A percentile compares a stretch with the other conserved stretches of the same genome.
phyloP scores from a whole-genome alignment of 768 basidiomycete genomes.

The Floccularia luteovirens region DNA sequence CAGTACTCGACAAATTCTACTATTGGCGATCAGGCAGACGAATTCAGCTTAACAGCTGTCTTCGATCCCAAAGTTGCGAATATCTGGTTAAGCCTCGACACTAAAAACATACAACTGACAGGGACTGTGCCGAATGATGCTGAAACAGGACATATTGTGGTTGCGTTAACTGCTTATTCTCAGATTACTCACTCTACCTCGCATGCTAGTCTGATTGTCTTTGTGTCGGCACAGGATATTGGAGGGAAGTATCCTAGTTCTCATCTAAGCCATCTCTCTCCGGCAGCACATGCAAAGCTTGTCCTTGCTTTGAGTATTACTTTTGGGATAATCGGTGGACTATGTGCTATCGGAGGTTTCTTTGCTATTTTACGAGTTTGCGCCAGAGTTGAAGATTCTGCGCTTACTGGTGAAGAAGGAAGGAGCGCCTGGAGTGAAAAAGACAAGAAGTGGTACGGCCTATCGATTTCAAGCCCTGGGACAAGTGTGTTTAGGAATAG shows the following conservation, averaged over 20 bases:
- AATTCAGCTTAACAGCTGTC: slow-evolving; percentile 43
- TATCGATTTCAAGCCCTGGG: slow-evolving; percentile 11
- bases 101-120: slow-evolving; percentile 31
- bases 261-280: slow-evolving; percentile 27
- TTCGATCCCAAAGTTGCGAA: slow-evolving; percentile 43
- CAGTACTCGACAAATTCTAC: slow-evolving; percentile 49
- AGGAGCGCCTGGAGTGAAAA: slow-evolving; percentile 50
- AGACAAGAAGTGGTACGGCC: slow-evolving; percentile 66
- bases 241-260: slow-evolving; percentile 26
- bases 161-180: slow-evolving; percentile 67
- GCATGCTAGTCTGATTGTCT: slow-evolving; percentile 47
- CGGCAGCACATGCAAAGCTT: slow-evolving; percentile 37
- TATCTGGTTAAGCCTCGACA: slow-evolving; percentile 48
- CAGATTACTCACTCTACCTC: slow-evolving; percentile 62
- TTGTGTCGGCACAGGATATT: slow-evolving; percentile 18
- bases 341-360: slow-evolving; percentile 45
- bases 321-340: slow-evolving; percentile 54
- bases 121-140: slow-evolving; percentile 46
- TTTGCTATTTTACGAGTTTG: slow-evolving; percentile 50
- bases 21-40: slow-evolving; percentile 17
- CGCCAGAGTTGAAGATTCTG: slow-evolving; percentile 52
- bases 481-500: slow-evolving; percentile 21
- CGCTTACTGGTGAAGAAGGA: slow-evolving; percentile 52
- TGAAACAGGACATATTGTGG: slow-evolving; percentile 32
- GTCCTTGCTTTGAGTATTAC: slow-evolving; percentile 53